phyloP scores from a whole-genome alignment of 2,329 filamentous ascomycete genomes.

The Fusarium burgessii region DNA sequence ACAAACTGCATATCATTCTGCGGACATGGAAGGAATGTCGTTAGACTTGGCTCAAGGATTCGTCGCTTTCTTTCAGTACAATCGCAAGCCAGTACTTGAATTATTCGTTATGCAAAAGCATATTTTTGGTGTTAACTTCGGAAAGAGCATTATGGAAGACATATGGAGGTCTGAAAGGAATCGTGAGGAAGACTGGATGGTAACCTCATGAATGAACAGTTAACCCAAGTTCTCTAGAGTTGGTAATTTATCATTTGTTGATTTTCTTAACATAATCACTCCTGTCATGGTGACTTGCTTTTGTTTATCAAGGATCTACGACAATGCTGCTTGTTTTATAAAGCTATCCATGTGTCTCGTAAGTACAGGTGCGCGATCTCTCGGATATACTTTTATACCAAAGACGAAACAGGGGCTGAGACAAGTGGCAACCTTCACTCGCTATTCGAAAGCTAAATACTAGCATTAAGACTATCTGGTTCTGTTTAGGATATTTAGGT shows the following conservation, averaged over 20 bases:
- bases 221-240: background rate
- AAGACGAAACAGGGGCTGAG: background rate
- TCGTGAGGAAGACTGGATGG: background rate
- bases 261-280: background rate
- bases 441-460: no score
- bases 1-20: background rate
- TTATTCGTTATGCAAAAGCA: background rate
- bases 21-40: background rate
- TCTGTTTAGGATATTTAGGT: background rate
- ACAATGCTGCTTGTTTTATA: no score
- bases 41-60: background rate
- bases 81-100: background rate
- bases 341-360: no score
- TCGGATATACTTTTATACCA: no score
- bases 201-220: background rate
- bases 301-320: no score
- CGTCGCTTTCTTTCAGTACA: background rate
- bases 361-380: no score
- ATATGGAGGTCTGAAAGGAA: background rate
- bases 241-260: background rate
- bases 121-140: background rate
- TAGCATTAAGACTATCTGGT: background rate
- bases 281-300: no score
- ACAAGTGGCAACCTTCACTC: no score
- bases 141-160: background rate